Evolutionary conservation across 495 filamentous ascomycete genomes (phyloP).

Genomic region (Neurospora tetrasperma): DNA sequence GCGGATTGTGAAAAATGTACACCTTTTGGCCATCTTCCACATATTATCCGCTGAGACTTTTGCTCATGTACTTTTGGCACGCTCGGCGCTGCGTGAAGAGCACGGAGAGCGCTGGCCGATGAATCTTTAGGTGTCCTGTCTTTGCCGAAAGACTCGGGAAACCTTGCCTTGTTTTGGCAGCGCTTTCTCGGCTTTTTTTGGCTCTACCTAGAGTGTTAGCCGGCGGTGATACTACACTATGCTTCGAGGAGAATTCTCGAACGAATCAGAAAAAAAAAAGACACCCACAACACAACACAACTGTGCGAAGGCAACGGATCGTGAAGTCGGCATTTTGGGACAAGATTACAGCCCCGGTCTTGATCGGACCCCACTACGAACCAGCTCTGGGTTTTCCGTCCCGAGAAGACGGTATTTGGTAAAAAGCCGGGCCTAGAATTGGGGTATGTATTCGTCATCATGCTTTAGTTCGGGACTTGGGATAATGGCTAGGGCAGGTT

Average conservation of each 20-base stretch:
- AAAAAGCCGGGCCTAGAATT: not conserved
- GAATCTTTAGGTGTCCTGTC: not conserved
- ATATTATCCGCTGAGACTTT: not conserved
- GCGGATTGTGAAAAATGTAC: not conserved
- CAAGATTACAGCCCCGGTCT: not conserved
- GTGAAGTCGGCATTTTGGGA: too few relatives aligned
- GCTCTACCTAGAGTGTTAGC: not conserved
- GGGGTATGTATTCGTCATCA: not conserved
- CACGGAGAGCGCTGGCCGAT: not conserved
- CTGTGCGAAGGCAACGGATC: too few relatives aligned
- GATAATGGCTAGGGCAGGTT: not conserved
- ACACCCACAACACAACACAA: too few relatives aligned
- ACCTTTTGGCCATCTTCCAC: not conserved
- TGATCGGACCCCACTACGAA: not conserved
- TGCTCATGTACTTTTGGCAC: not conserved
- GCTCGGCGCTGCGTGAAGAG: too few relatives aligned
- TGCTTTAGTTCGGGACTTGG: not conserved
- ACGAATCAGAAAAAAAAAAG: not conserved
- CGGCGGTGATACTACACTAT: too few relatives aligned
- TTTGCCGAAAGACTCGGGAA: not conserved
- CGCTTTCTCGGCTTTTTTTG: not conserved
- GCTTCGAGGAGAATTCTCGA: not conserved
- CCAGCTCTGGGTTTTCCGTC: not conserved
- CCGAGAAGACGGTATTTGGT: not conserved
- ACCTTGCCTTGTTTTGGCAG: not conserved